phyloP scores from a whole-genome alignment of 179 eudicot genomes.

The Spergularia azorica region DNA sequence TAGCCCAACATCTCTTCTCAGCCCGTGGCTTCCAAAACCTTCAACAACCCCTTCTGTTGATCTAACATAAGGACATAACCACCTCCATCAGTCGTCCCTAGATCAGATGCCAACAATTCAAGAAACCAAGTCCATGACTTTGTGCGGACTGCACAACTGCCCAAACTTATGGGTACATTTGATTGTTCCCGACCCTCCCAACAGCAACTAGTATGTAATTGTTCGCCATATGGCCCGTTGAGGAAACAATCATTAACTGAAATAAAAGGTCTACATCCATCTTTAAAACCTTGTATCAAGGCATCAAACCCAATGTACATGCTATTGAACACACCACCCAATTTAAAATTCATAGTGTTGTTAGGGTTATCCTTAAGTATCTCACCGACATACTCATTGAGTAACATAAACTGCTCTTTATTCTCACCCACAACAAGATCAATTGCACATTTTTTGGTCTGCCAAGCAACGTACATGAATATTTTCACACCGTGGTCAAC shows the following conservation, averaged over 20 bases:
- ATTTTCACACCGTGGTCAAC: no score
- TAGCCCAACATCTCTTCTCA: not conserved
- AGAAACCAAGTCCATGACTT: not conserved
- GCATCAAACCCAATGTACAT: no score
- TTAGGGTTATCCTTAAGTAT: no score
- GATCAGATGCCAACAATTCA: not conserved
- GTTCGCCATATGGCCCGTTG: not conserved
- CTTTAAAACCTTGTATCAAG: no score
- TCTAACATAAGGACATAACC: not conserved
- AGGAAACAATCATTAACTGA: not conserved
- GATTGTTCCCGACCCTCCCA: not conserved
- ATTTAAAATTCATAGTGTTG: no score
- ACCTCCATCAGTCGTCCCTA: not conserved
- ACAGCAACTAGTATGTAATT: not conserved
- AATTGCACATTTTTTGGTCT: no score
- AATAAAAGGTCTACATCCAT: no score
- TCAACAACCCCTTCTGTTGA: not conserved
- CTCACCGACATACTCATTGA: no score
- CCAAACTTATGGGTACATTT: not conserved
- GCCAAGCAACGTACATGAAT: no score
- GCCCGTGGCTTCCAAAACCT: not conserved
- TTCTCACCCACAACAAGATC: no score
- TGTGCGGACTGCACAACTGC: not conserved
- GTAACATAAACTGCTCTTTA: no score
- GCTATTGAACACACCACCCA: no score